These are phyloP conservation scores for Trichoderma sp. DNA, from an alignment of 2,329 filamentous ascomycete genomes.

Conservation along the genomic window DNA sequence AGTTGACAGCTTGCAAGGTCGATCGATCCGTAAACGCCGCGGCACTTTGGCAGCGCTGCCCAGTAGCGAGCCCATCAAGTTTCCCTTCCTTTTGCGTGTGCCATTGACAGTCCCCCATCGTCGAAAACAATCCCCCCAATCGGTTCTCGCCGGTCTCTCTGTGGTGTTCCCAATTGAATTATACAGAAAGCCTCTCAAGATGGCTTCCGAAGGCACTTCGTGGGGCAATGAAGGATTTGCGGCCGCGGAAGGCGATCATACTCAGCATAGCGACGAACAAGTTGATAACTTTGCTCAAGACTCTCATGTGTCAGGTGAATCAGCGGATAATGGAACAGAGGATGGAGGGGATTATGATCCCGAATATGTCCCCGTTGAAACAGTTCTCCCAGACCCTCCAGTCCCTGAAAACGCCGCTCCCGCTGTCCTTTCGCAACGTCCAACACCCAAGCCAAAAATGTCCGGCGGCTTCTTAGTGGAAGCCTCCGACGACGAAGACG, in stretches of 20 bases:
- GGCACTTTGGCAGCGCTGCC: background rate
- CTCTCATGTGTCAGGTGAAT: slow-evolving; percentile 49
- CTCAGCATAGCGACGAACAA: slow-evolving; percentile 55
- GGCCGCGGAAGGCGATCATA: slow-evolving; percentile 55
- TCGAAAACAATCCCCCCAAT: background rate
- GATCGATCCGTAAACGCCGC: slow-evolving; percentile 3
- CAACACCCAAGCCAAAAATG: slow-evolving; percentile 53
- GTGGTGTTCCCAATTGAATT: slow-evolving; percentile 13
- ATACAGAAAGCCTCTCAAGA: slow-evolving; percentile 24
- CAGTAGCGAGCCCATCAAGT: background rate
- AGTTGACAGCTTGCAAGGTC: background rate
- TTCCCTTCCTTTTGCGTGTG: background rate
- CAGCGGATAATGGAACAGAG: slow-evolving; percentile 46
- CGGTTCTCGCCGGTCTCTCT: background rate
- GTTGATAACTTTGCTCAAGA: slow-evolving; percentile 49
- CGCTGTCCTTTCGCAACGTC: slow-evolving; percentile 30
- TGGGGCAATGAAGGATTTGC: slow-evolving; percentile 55
- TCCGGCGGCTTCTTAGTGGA: slow-evolving; percentile 59
- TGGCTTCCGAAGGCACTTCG: slow-evolving; percentile 40
- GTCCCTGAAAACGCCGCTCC: slow-evolving; percentile 30
- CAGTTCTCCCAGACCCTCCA: slow-evolving; percentile 42
- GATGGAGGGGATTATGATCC: slow-evolving; percentile 58
- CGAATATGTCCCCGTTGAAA: slow-evolving; percentile 49
- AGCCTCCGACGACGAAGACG: slow-evolving; percentile 58
- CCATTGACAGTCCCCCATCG: background rate